Percentiles rank a stretch among this genome's conserved stretches.
phyloP scores from a whole-genome alignment of 345 rosid species.

The Brassica rapa region DNA sequence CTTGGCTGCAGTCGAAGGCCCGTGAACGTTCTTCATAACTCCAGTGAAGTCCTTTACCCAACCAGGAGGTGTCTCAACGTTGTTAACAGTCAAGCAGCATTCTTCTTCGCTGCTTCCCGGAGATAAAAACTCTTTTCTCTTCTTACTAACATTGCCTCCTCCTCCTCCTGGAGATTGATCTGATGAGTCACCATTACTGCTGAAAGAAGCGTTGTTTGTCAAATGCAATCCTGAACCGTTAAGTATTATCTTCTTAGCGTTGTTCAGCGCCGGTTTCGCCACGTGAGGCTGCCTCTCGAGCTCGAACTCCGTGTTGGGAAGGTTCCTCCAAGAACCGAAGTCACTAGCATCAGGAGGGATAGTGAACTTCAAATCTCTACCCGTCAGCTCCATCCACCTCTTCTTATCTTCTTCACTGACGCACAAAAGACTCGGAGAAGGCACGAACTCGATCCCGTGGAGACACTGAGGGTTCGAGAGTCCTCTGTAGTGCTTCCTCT shows the following conservation, averaged over 20 bases:
- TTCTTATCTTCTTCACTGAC: conserved; percentile 85
- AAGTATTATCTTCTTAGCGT: conserved; percentile 61
- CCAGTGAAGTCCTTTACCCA: conserved; percentile 84
- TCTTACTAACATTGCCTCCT: conserved; percentile 41
- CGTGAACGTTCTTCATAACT: conserved; percentile 69
- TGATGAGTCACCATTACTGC: conserved; percentile 64
- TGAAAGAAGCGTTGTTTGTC: conserved; percentile 69
- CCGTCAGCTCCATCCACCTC: conserved; percentile 92
- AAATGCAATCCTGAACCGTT: conserved; percentile 81
- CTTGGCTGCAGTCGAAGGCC: conserved; percentile 93
- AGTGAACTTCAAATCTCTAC: conserved; percentile 79
- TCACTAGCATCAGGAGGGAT: conserved; percentile 87
- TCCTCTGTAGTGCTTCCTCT: conserved; percentile 95
- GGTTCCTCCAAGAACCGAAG: conserved; percentile 90
- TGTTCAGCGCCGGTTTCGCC: conserved; percentile 50
- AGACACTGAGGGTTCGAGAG: conserved; percentile 95
- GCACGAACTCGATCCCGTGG: conserved; percentile 85
- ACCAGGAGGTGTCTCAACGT: conserved; percentile 52
- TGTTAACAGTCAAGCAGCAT: conserved; percentile 52
- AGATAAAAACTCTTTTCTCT: conserved; percentile 80
- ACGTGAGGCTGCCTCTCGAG: conserved; percentile 45
- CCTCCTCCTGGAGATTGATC: conserved; percentile 63
- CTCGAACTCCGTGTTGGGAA: conserved; percentile 87
- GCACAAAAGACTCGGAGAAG: conserved; percentile 68
- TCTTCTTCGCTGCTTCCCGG: conserved; percentile 69